Evolutionary conservation across 306 rosid genomes (phyloP).

Genomic region (Elaeagnus macrophylla): DNA sequence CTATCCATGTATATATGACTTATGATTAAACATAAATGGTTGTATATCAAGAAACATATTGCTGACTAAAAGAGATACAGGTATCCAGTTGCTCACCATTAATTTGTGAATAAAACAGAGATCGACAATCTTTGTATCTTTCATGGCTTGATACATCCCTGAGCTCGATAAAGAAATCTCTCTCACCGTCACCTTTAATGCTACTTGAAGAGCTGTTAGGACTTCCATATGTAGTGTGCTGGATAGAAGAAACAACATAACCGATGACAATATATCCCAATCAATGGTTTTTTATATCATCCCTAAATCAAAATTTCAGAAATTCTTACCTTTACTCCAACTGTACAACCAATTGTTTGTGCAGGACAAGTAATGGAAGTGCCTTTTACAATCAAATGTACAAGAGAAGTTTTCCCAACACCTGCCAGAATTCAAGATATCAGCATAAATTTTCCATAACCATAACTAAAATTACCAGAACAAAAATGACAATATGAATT

Average conservation of each 20-base stretch:
- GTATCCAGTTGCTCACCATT: no score
- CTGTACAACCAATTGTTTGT: conserved; percentile 90
- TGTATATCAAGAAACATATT: conserved; percentile 6
- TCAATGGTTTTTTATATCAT: conserved; percentile 11
- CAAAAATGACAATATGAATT: background rate
- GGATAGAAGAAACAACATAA: conserved; percentile 18
- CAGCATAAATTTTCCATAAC: conserved; percentile 9
- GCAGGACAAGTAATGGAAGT: conserved; percentile 56
- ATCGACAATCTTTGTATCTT: conserved; percentile 87
- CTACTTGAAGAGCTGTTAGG: conserved; percentile 85
- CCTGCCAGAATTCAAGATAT: conserved; percentile 36
- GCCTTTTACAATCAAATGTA: conserved; percentile 76
- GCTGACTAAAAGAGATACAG: no score
- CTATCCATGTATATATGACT: no score
- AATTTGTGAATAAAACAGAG: conserved; percentile 90
- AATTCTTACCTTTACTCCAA: conserved; percentile 62
- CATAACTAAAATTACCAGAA: background rate
- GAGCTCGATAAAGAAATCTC: conserved; percentile 88
- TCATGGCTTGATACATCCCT: conserved; percentile 99
- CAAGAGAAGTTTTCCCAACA: conserved; percentile 94
- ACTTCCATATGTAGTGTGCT: conserved; percentile 72
- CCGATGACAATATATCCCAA: conserved; percentile 16
- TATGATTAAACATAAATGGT: conserved; percentile 2
- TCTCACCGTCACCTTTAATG: conserved; percentile 77
- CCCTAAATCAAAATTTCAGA: conserved; percentile 2